Base-by-base conservation (phyloP, 2,329 filamentous ascomycete species). In the Aspergillus sp. region DNA sequence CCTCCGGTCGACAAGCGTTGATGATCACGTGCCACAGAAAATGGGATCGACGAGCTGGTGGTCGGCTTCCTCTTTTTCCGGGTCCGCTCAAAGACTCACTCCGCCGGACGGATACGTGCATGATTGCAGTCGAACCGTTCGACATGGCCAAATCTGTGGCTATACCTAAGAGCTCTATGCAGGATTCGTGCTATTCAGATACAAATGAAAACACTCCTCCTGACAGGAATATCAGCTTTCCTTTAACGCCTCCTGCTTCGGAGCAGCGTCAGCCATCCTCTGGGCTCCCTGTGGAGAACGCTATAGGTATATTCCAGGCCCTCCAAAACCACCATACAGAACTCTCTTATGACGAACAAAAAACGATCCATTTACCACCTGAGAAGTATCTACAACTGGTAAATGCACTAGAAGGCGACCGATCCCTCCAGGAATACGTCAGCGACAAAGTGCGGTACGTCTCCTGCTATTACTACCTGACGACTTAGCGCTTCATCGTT, bases 401-500 rank as follows among this genome's bases (percentile, higher is more conserved):
- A 9, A 39, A 18, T 18, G 48, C 30, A 22, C 18, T 49, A 38
- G 32, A 49, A 20, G 18, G n/a, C 17, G 48, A 49, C 32, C 13
- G 20, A 49, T 8, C 15, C 17, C 48, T 49, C 32, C n/a, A 39
- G 22, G 20, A 20, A 12, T 49, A 20, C 34, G 43, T 41, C 15
- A 39, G 22, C 32, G 43, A 48, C 36, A 55, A 55, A 55, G 52
- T 48, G 42, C 52, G 52, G 43, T 48, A 48, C 20, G 49, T 24
- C 22, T 39, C 22, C 22, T 22, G 32, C 18, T 24, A 36, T 41
- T 24, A 7, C 24, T 39, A 15, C 42, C 51, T 54, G 15, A 39
- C 22, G 22, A 22, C 22, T 38, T 39, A 45, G 51, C 30, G 38
- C 18, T 30, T 8, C 36, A 15, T 39, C 26, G 44, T 44, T 55